Base-by-base conservation (phyloP, 768 basidiomycete species). In the Austroboletus festivus region DNA sequence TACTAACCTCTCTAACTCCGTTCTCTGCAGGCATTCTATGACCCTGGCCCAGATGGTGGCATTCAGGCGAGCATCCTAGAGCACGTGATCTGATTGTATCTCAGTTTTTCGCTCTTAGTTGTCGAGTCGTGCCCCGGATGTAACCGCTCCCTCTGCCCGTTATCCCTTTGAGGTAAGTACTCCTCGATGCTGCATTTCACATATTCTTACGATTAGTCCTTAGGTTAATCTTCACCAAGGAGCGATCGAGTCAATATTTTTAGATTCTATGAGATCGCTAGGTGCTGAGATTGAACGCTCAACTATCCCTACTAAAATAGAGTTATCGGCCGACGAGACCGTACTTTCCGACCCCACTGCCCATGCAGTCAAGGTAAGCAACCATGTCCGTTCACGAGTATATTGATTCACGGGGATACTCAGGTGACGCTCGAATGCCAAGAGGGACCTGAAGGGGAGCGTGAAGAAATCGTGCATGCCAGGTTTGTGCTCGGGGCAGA, bases 21-120 rank as follows among this genome's bases (percentile, higher is more conserved):
- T 8, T 13, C 38, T n/a, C 1, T 48, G 4, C 44, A 89, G 87
- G 82, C 86, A 3, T 88, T 89, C 63, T 89, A 89, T 55, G 82
- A 86, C 54, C 86, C 86, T 3, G 71, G 74, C 22, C 63, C 76
- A 5, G 60, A 75, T 26, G 83, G 83, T 12, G 81, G 79, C 1
- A 84, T 88, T 37, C 74, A 80, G 71, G 85, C 79, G 35, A 44
- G 65, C 42, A 33, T 4, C 0, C 18, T 21, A 4, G 15, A 16
- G n/a, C n/a, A n/a, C n/a, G n/a, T 23, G 16, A 20, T n/a, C 19
- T 44, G 6, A 44, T 47, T 8, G 11, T 39, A 13, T 46, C 40
- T 46, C 19, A 44, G 6, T 37, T 19, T 5, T 37, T 42, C 11
- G 7, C 37, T 31, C 19, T 47, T 43, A 88, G 85, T 73, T 84